Evolutionary conservation across 2,329 filamentous ascomycete genomes (phyloP), one percentile per base, ranked within the genome.

Genomic region (Elsinoe fawcettii): DNA sequence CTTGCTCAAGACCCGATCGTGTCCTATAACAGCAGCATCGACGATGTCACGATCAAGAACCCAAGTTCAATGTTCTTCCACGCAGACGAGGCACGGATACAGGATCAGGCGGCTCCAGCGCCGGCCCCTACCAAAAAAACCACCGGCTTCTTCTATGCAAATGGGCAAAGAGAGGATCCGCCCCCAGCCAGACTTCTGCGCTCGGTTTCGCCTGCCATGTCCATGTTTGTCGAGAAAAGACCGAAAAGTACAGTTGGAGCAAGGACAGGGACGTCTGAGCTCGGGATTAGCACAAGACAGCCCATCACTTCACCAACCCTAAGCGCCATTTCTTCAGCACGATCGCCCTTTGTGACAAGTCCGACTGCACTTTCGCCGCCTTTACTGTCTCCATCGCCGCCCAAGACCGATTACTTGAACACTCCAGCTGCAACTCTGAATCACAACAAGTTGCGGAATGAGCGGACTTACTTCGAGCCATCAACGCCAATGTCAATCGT

Each of bases 31-130:
- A 66, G 63, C 23, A 69, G 67, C 46, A 66, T 66, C 36, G 54
- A 56, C 12, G 54, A 56, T 49, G 30, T 49, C 12, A 47, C 54
- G 8, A 56, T 56, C 54, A 56, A 56, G 43, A 56, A 56, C 27
- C 54, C 39, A 5, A 72, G 72, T 18, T 73, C 85, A 55, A 92
- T 90, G 74, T 97, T 97, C 78, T 96, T 99, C 70, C 91, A 95
- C 69, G 93, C 91, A 25, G 89, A 85, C 69, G 89, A 96, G 64
- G 87, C 80, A 37, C 85, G 81, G 54, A 66, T 70, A 58, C 69
- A 65, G 54, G 65, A 66, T 53, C 66, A 41, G 58, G 60, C 66
- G 49, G 56, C 63, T 22, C 57, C 61, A 51, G 60, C 66, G 14
- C 69, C 69, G 59, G 70, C 70, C 58, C 69, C 69, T 37, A 61